A percentile compares a stretch with the other conserved stretches of the same genome.
Evolutionary conservation across 352 stramenopile genomes (phyloP).

Genomic region (Pythium utonaiense): DNA sequence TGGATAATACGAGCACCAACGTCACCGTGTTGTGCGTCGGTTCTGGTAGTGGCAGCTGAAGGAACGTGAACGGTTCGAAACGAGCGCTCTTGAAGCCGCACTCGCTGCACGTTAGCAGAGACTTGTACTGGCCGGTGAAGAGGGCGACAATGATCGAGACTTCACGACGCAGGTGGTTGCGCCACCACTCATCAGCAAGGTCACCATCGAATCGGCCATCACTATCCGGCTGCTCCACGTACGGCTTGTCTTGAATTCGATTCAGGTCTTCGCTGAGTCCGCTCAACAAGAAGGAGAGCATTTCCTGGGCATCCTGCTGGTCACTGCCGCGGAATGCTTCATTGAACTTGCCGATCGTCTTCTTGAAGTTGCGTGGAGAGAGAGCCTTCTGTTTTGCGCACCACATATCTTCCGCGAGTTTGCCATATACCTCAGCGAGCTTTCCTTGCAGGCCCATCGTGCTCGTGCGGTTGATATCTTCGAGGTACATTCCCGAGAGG

Average conservation of each 20-base stretch:
- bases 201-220: slow-evolving; percentile 97
- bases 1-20: slow-evolving; percentile 71
- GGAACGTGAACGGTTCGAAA: slow-evolving; percentile 93
- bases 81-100: slow-evolving; percentile 94
- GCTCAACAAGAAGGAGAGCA: slow-evolving; percentile 95
- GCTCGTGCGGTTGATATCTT: slow-evolving; percentile 96
- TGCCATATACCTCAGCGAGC: slow-evolving; percentile 93
- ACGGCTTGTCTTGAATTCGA: slow-evolving; percentile 94
- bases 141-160: slow-evolving; percentile 99
- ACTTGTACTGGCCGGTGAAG: slow-evolving; percentile 99
- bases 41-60: slow-evolving; percentile 86
- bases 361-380: slow-evolving; percentile 92
- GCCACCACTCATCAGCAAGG: slow-evolving; percentile 99
- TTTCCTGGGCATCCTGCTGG: slow-evolving; percentile 98
- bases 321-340: slow-evolving; percentile 95
- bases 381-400: slow-evolving; percentile 92
- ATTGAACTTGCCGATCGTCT: slow-evolving; percentile 93
- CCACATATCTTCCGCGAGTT: slow-evolving; percentile 96
- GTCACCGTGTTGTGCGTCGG: slow-evolving; percentile 82
- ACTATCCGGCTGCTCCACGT: slow-evolving; percentile 97
- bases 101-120: slow-evolving; percentile 92
- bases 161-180: slow-evolving; percentile 96
- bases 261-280: slow-evolving; percentile 99
- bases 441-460: slow-evolving; percentile 94
- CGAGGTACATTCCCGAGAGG: slow-evolving; percentile 88